Conservation (phyloP, 2,329 filamentous ascomycete genomes). For the Colletotrichum viniferum region DNA sequence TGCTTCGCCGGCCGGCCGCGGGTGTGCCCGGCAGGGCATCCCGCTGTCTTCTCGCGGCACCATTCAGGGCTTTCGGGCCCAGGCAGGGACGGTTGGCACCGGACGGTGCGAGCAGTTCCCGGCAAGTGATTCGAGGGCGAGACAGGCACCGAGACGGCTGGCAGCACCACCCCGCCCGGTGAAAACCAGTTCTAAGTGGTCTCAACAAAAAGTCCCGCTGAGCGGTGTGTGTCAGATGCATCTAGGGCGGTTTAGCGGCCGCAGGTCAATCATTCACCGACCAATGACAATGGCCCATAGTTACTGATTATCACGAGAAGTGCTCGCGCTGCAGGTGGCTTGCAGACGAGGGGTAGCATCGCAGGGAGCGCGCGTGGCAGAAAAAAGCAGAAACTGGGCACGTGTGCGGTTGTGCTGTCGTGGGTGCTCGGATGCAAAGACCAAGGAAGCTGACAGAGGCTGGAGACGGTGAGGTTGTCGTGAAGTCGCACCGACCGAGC, state of each 20-base stretch:
- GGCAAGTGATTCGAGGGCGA: not conserved
- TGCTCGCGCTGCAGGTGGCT: constrained; percentile 18
- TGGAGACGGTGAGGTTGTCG: not conserved
- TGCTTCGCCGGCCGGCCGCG: not conserved
- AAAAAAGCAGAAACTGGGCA: constrained; percentile 8
- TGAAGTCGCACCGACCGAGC: not conserved
- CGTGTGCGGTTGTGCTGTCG: not conserved
- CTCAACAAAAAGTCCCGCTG: constrained; percentile 17
- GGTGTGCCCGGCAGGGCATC: not conserved
- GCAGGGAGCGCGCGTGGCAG: constrained; percentile 3
- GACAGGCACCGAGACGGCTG: not conserved
- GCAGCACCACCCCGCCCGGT: not conserved
- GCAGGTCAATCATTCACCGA: not conserved
- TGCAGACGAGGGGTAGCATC: constrained; percentile 18
- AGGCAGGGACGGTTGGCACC: not conserved
- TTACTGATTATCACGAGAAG: constrained; percentile 11
- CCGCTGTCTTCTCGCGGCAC: not conserved
- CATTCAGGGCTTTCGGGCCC: not conserved
- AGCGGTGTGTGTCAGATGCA: constrained; percentile 23
- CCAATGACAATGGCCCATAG: not conserved
- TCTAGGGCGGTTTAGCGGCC: constrained; percentile 14
- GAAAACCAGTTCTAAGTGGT: not conserved
- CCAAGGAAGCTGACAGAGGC: not conserved
- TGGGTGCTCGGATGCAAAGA: not conserved
- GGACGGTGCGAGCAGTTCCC: not conserved